Evolutionary conservation across 2,329 filamentous ascomycete genomes (phyloP), one percentile per base, ranked within the genome.

Genomic region (Sporothrix curviconia): DNA sequence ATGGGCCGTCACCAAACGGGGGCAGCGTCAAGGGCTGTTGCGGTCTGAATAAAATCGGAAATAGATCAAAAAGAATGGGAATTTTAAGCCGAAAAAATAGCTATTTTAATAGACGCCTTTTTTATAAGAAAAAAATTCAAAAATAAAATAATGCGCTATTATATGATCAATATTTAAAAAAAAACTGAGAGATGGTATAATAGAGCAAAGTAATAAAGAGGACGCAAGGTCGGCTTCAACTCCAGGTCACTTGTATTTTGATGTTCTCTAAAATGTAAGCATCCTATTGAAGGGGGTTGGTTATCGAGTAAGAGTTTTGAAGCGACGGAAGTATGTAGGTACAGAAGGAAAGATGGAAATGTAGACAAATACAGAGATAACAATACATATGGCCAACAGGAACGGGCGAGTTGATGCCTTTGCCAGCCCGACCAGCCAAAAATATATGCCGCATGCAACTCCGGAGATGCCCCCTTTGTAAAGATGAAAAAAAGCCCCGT

Each of bases 291-390:
- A 28, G 15, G 36, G 40, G 39, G 44, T 43, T 24, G 36, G 46
- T 24, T 57, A 57, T 51, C 46, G 55, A 57, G 55, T 57, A 57
- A 40, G 52, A 39, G 44, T 24, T 43, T 55, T 28, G 15, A 15
- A 30, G 7, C 9, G 15, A 15, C 19, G 42, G 42, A 30, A 39
- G 1, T 7, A 7, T 28, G 24, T 24, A 37, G 1, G 25, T 15
- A 17, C 19, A 19, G 30, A 42, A 52, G 36, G 19, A 3, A 51
- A 28, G 17, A 24, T 14, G 39, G 22, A 52, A 42, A 53, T 32
- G 15, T 42, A 42, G n/a, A 42, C 9, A 51, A 53, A 42, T 30
- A 42, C 37, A 42, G 19, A 8, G 25, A 19, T 12, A 37, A 51
- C 49, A 51, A 32, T 51, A 51, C 49, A 52, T 19, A 25, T 9